phyloP scores from a whole-genome alignment of 75 land plant species.

The Ceratopteris richardii region DNA sequence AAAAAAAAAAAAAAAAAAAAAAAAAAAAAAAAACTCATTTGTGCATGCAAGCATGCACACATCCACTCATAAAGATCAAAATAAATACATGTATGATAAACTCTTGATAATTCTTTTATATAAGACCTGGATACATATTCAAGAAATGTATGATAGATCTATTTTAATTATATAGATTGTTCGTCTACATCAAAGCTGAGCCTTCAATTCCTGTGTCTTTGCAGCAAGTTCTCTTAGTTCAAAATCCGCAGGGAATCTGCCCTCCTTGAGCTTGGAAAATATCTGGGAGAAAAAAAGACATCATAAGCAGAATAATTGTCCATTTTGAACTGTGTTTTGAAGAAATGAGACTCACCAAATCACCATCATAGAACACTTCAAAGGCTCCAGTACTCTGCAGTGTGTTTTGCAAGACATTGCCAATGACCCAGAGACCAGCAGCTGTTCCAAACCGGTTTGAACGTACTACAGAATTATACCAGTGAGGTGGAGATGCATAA shows the following conservation, averaged over 20 bases:
- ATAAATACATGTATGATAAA: no score
- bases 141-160: no score
- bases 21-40: no score
- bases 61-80: no score
- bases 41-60: no score
- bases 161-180: no score
- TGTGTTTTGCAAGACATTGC: slow-evolving; percentile 51
- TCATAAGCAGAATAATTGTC: no score
- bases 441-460: slow-evolving; percentile 64
- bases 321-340: no score
- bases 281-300: slow-evolving; percentile 30
- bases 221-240: slow-evolving; percentile 49
- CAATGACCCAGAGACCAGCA: slow-evolving; percentile 62
- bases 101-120: no score
- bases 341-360: slow-evolving; percentile 31
- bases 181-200: background rate
- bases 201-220: slow-evolving; percentile 13
- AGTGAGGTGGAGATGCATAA: slow-evolving; percentile 48
- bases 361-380: slow-evolving; percentile 67
- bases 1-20: no score
- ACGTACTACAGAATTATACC: slow-evolving; percentile 46
- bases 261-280: slow-evolving; percentile 54
- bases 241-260: slow-evolving; percentile 51
- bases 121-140: no score
- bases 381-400: slow-evolving; percentile 75